phyloP scores from a whole-genome alignment of 2,329 filamentous ascomycete genomes.

The Westerdykella sp. region DNA sequence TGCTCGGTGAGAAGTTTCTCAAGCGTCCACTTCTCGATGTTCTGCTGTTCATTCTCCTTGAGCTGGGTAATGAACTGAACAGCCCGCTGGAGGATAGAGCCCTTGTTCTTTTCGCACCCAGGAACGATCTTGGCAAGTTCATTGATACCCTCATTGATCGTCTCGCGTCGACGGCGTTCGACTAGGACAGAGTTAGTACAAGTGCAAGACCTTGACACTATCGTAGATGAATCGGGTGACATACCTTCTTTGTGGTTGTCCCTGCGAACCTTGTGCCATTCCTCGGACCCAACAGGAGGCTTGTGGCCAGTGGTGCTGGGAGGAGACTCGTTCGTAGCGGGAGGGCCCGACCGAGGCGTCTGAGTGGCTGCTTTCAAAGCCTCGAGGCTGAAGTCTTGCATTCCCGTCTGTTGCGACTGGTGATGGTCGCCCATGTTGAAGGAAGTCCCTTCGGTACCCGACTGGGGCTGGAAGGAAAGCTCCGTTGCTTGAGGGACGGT shows the following conservation, averaged over 20 bases:
- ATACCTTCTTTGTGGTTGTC: conserved; percentile 98
- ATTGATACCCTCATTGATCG: conserved; percentile 98
- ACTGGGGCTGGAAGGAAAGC: conserved; percentile 46
- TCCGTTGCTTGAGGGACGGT: conserved; percentile 52
- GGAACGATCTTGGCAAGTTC: conserved; percentile 97
- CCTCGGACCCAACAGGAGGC: conserved; percentile 87
- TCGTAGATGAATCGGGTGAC: background rate
- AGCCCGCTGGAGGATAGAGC: conserved; percentile 86
- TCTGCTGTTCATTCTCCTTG: conserved; percentile 88
- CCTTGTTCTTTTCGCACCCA: conserved; percentile 98
- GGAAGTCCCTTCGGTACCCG: conserved; percentile 39
- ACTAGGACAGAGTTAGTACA: conserved; percentile 50
- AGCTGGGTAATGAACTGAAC: conserved; percentile 92
- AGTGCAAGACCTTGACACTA: conserved; percentile 6
- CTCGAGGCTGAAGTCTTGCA: conserved; percentile 42
- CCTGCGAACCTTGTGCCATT: conserved; percentile 96
- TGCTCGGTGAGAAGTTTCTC: conserved; percentile 88
- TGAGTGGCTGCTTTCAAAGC: conserved; percentile 45
- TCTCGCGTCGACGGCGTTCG: conserved; percentile 90
- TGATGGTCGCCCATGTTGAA: conserved; percentile 42
- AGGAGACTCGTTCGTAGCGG: conserved; percentile 30
- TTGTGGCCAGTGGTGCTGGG: conserved; percentile 47
- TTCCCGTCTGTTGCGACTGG: conserved; percentile 30
- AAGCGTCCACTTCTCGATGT: conserved; percentile 89
- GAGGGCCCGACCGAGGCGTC: conserved; percentile 42